A percentile compares a stretch with the other conserved stretches of the same genome.
These are phyloP conservation scores for Canavalia ensiformis DNA, from an alignment of 306 rosid species.

Conservation along the genomic window DNA sequence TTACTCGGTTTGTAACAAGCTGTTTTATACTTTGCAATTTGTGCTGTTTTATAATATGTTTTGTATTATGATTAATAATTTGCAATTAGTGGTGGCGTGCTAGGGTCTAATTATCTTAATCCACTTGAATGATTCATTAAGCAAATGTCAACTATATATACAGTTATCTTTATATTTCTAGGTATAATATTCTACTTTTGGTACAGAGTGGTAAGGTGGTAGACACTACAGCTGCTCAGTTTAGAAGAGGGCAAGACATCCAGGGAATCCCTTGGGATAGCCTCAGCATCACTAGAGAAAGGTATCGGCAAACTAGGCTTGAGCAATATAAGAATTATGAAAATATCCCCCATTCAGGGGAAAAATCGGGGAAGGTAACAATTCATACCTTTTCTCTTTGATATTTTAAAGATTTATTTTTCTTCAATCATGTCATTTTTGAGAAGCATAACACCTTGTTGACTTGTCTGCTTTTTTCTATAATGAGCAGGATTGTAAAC, in stretches of 20 bases:
- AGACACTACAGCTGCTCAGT: conserved; percentile 58
- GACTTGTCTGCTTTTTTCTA: conserved; percentile 8
- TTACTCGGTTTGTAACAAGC: conserved; percentile 60
- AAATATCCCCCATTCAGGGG: conserved; percentile 75
- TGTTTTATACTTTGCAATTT: background rate
- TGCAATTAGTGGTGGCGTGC: background rate
- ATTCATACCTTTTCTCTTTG: conserved; percentile 6
- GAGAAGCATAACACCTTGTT: conserved; percentile 3
- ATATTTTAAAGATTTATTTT: conserved; percentile 17
- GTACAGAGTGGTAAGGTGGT: conserved; percentile 64
- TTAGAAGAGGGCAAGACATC: conserved; percentile 59
- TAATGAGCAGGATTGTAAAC: conserved; percentile 62
- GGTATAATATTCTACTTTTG: conserved; percentile 39
- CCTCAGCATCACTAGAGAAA: conserved; percentile 53
- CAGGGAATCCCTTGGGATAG: conserved; percentile 62
- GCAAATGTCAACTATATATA: conserved; percentile 6
- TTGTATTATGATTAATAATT: background rate
- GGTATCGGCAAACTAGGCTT: conserved; percentile 78
- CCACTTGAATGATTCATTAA: conserved; percentile 30
- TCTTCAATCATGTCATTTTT: background rate
- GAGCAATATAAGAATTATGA: conserved; percentile 91
- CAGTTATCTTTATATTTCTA: background rate
- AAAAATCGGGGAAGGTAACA: conserved; percentile 71
- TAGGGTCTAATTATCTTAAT: conserved; percentile 2
- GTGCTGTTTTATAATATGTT: conserved; percentile 19